A percentile compares a stretch with the other conserved stretches of the same genome.
phyloP scores from a whole-genome alignment of 164 flowering plant species.

The Santalum album region DNA sequence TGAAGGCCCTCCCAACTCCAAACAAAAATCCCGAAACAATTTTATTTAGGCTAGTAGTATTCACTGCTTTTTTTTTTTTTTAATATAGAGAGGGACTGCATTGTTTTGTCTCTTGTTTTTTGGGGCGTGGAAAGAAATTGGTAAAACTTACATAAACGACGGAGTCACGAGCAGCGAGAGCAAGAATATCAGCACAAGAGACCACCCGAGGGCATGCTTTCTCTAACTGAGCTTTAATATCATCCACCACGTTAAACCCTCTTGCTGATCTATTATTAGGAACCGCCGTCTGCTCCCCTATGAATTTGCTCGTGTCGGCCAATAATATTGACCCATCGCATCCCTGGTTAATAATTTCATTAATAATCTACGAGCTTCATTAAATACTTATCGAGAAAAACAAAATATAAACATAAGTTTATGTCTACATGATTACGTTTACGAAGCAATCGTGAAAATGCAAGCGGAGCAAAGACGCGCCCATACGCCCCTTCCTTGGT shows the following conservation, averaged over 20 bases:
- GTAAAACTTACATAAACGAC: constrained; percentile 13
- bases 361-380: too few species aligned
- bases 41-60: too few species aligned
- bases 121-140: too few species aligned
- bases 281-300: constrained; percentile 20
- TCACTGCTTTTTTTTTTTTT: too few species aligned
- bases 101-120: too few species aligned
- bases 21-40: not conserved
- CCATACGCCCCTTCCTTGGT: constrained; percentile 18
- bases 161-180: constrained; percentile 33
- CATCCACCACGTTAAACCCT: constrained; percentile 35
- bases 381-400: too few species aligned
- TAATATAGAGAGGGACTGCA: too few species aligned
- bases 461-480: constrained; percentile 26
- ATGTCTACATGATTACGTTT: constrained; percentile 5
- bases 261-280: constrained; percentile 24
- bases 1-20: constrained; percentile 29
- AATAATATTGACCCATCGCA: constrained; percentile 37
- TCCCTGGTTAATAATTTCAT: constrained; percentile 14
- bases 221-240: constrained; percentile 30
- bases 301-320: constrained; percentile 8
- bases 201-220: constrained; percentile 33
- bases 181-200: constrained; percentile 43
- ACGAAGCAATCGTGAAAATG: constrained; percentile 30
- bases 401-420: not conserved